phyloP scores from a whole-genome alignment of 768 basidiomycete species.

The Mrakia frigida region DNA sequence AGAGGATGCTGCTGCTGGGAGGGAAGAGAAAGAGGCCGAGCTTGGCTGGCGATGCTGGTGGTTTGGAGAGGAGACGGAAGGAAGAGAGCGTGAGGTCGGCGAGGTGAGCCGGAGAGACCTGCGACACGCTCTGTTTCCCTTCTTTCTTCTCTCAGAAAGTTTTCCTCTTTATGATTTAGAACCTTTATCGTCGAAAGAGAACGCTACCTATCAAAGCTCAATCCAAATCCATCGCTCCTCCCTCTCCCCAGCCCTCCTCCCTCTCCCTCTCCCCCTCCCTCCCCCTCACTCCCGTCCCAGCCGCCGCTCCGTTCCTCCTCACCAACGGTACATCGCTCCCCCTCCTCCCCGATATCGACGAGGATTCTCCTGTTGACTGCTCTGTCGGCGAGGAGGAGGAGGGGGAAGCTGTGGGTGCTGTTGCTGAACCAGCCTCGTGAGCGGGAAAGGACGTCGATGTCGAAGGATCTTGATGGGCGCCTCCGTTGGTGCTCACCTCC shows the following conservation, averaged over 20 bases:
- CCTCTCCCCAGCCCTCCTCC: not conserved
- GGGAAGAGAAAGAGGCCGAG: not conserved
- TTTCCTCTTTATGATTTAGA: too few species aligned
- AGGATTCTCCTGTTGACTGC: not conserved
- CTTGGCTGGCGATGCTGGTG: too few species aligned
- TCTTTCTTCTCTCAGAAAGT: too few species aligned
- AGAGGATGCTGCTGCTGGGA: too few species aligned
- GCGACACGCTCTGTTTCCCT: too few species aligned
- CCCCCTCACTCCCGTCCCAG: conserved; percentile 13
- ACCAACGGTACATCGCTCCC: not conserved
- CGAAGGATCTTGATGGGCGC: not conserved
- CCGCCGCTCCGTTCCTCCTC: conserved; percentile 20
- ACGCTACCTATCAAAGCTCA: not conserved
- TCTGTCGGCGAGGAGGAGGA: too few species aligned
- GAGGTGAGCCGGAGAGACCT: too few species aligned
- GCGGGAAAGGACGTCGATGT: not conserved
- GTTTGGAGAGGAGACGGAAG: not conserved
- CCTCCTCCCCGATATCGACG: not conserved
- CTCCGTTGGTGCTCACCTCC: too few species aligned
- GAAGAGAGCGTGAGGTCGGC: not conserved
- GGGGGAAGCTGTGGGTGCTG: not conserved
- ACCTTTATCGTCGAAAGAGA: not conserved
- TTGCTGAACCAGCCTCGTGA: not conserved
- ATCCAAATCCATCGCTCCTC: not conserved
- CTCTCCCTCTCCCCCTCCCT: not conserved